These are phyloP conservation scores for Borovskyia barvae DNA, from an alignment of 208 protist genomes.

Conservation along the genomic window DNA sequence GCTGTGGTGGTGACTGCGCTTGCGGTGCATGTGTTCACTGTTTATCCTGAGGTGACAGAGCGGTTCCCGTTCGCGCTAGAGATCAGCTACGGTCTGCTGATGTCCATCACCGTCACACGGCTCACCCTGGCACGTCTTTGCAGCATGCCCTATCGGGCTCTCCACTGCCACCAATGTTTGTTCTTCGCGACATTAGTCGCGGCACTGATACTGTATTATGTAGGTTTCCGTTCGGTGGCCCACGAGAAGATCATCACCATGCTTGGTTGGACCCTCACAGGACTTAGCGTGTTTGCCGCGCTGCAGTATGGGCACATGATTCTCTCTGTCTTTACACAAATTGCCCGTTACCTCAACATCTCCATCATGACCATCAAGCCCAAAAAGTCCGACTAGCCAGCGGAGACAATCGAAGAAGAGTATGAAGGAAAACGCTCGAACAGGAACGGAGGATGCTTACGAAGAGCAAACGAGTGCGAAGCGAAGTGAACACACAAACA, in stretches of 20 bases:
- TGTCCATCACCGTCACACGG: slow-evolving; percentile 69
- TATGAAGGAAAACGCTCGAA: too few relatives aligned
- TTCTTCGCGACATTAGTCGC: slow-evolving; percentile 27
- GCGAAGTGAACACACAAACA: too few relatives aligned
- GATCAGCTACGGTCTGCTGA: slow-evolving; percentile 71
- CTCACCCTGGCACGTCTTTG: slow-evolving; percentile 80
- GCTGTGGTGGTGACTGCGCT: slow-evolving; percentile 42
- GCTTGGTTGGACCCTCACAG: slow-evolving; percentile 43
- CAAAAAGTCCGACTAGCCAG: slow-evolving; percentile 36
- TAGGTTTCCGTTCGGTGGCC: slow-evolving; percentile 1
- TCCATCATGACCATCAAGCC: slow-evolving; percentile 60
- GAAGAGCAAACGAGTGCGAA: too few relatives aligned
- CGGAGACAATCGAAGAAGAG: too few relatives aligned
- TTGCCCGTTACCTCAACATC: slow-evolving; percentile 50
- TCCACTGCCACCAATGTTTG: slow-evolving; percentile 41
- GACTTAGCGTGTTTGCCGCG: slow-evolving; percentile 37
- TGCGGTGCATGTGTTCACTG: slow-evolving; percentile 40
- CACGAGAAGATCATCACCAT: slow-evolving; percentile 14
- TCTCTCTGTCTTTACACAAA: slow-evolving; percentile 55
- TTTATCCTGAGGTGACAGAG: slow-evolving; percentile 42
- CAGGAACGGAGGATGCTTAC: too few relatives aligned
- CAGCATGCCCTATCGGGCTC: slow-evolving; percentile 57
- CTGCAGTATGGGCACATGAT: slow-evolving; percentile 74
- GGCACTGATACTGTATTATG: slow-evolving; percentile 30
- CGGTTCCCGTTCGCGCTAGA: slow-evolving; percentile 72